Evolutionary conservation across 441 rosid genomes (phyloP).

Genomic region (Erysimum cheiri): DNA sequence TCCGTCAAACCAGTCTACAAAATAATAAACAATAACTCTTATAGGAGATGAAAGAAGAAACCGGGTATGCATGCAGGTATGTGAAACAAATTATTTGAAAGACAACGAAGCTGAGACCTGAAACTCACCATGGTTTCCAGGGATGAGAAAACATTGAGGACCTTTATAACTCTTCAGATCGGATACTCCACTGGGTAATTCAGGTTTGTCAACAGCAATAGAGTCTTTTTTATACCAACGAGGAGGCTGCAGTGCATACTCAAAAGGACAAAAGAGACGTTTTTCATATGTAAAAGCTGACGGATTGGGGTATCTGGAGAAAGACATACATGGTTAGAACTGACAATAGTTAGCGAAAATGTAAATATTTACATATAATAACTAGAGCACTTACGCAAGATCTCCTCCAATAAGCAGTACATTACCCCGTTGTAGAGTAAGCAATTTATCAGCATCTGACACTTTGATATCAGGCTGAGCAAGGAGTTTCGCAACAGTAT

Average conservation of each 20-base stretch:
- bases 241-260: conserved; percentile 98
- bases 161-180: conserved; percentile 87
- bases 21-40: conserved; percentile 15
- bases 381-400: conserved; percentile 88
- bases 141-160: conserved; percentile 92
- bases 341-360: conserved; percentile 15
- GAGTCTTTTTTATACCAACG: conserved; percentile 76
- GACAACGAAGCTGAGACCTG: conserved; percentile 36
- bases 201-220: conserved; percentile 89
- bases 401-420: conserved; percentile 96
- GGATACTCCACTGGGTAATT: conserved; percentile 73
- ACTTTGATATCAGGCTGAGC: conserved; percentile 79
- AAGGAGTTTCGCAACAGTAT: conserved; percentile 82
- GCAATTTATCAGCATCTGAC: conserved; percentile 50
- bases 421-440: conserved; percentile 72
- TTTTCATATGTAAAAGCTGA: conserved; percentile 88
- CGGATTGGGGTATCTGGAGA: conserved; percentile 93
- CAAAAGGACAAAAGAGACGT: conserved; percentile 93
- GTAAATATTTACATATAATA: conserved; percentile 17
- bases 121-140: conserved; percentile 97
- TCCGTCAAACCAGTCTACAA: conserved; percentile 96
- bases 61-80: neutral
- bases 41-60: conserved; percentile 26
- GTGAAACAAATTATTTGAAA: conserved; percentile 12
- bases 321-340: conserved; percentile 22